Conservation (phyloP, 345 rosid genomes). For the Erysimum cheiranthoides region DNA sequence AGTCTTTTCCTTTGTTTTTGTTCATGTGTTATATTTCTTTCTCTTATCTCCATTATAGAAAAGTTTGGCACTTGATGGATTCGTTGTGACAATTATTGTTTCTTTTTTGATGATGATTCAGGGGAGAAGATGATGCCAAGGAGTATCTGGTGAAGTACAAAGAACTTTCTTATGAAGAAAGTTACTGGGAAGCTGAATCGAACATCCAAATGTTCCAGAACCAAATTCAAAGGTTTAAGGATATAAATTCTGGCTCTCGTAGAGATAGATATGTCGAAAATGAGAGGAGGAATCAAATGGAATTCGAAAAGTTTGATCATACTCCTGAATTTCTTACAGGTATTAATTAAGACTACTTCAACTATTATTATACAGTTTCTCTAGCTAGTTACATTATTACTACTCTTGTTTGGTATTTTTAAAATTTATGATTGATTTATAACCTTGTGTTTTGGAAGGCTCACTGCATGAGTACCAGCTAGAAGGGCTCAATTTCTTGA, state of each 20-base stretch:
- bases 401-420: slow-evolving; percentile 28
- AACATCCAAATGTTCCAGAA: slow-evolving; percentile 80
- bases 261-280: slow-evolving; percentile 55
- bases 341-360: slow-evolving; percentile 41
- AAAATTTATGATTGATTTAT: slow-evolving; percentile 27
- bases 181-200: slow-evolving; percentile 88
- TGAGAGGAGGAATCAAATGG: slow-evolving; percentile 57
- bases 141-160: slow-evolving; percentile 86
- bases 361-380: neutral
- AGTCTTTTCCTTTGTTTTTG: slow-evolving; percentile 20
- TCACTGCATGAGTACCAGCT: slow-evolving; percentile 84
- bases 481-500: slow-evolving; percentile 85
- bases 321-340: slow-evolving; percentile 91
- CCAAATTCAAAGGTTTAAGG: slow-evolving; percentile 70
- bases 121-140: slow-evolving; percentile 52
- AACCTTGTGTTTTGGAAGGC: slow-evolving; percentile 58
- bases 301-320: slow-evolving; percentile 64
- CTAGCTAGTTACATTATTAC: neutral
- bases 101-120: slow-evolving; percentile 3
- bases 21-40: neutral
- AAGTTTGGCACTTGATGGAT: slow-evolving; percentile 4
- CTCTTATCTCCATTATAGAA: neutral
- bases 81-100: neutral
- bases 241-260: slow-evolving; percentile 58
- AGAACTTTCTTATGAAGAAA: slow-evolving; percentile 78